Conservation (phyloP, 1,284 basidiomycete genomes). For the Earliella scabrosa region DNA sequence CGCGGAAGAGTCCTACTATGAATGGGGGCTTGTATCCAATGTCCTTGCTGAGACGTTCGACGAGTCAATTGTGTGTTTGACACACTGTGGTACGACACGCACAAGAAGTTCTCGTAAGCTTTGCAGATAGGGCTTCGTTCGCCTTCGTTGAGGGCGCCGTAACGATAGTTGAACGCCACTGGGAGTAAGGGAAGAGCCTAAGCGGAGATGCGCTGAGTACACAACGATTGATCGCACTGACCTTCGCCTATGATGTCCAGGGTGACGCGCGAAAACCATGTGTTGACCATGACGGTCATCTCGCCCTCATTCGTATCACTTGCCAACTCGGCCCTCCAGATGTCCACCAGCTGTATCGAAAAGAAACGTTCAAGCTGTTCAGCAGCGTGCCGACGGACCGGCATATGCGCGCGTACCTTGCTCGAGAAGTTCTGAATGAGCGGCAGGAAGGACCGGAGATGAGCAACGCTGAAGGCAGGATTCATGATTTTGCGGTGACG, state of each 20-base stretch:
- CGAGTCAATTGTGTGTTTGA: too few species aligned
- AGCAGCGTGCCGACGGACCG: too few species aligned
- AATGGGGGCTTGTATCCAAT: slow-evolving; percentile 26
- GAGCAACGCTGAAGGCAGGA: not conserved
- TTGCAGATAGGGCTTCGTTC: too few species aligned
- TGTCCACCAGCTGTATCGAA: slow-evolving; percentile 19
- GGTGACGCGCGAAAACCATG: slow-evolving; percentile 33
- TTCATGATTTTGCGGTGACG: slow-evolving; percentile 36
- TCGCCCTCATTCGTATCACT: slow-evolving; percentile 5
- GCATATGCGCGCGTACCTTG: too few species aligned
- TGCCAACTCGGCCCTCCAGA: slow-evolving; percentile 19
- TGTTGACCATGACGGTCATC: slow-evolving; percentile 4
- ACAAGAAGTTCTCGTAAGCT: too few species aligned
- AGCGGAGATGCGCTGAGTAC: too few species aligned
- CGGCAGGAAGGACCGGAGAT: slow-evolving; percentile 27
- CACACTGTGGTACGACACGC: too few species aligned
- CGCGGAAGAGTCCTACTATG: slow-evolving; percentile 24
- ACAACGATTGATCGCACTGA: too few species aligned
- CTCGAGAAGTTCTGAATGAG: slow-evolving; percentile 21
- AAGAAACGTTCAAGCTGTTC: too few species aligned
- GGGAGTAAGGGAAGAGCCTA: too few species aligned
- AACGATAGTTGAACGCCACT: too few species aligned
- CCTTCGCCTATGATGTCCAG: slow-evolving; percentile 40
- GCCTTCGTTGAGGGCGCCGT: too few species aligned
- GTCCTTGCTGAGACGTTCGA: not conserved